phyloP scores from a whole-genome alignment of 2,329 filamentous ascomycete species.

The Cladorrhinum sp. region DNA sequence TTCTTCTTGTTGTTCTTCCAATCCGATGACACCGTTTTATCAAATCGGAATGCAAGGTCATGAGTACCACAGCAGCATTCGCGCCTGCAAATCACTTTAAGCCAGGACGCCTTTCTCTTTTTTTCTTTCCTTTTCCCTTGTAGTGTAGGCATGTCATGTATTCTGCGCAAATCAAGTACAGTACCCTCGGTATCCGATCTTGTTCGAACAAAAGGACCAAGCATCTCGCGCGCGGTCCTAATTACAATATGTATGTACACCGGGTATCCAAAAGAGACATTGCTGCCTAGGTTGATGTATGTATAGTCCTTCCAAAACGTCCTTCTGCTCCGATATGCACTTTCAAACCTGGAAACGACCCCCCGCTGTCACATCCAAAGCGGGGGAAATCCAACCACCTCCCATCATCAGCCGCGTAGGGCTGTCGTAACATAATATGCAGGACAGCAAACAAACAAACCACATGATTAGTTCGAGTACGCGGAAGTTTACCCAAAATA shows the following conservation, averaged over 20 bases:
- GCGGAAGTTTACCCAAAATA: no score
- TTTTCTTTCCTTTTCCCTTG: no score
- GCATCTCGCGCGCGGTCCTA: no score
- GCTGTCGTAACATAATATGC: background rate
- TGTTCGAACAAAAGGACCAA: no score
- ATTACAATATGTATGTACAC: no score
- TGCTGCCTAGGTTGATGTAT: no score
- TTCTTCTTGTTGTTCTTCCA: background rate
- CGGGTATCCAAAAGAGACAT: no score
- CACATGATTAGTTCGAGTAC: slow-evolving; percentile 6
- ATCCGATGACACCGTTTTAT: background rate
- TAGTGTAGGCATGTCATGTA: no score
- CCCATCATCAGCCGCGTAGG: background rate
- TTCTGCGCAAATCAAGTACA: no score
- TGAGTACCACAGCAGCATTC: background rate
- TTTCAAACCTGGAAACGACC: background rate
- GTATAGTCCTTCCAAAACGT: no score
- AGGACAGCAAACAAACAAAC: background rate
- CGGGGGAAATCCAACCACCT: background rate
- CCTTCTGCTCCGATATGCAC: background rate
- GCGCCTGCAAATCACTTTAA: no score
- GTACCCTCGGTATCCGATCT: no score
- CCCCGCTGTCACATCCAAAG: background rate
- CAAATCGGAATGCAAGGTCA: background rate
- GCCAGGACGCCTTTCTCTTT: background rate